phyloP scores from a whole-genome alignment of 768 basidiomycete genomes.

The Infundibulicybe gibba region DNA sequence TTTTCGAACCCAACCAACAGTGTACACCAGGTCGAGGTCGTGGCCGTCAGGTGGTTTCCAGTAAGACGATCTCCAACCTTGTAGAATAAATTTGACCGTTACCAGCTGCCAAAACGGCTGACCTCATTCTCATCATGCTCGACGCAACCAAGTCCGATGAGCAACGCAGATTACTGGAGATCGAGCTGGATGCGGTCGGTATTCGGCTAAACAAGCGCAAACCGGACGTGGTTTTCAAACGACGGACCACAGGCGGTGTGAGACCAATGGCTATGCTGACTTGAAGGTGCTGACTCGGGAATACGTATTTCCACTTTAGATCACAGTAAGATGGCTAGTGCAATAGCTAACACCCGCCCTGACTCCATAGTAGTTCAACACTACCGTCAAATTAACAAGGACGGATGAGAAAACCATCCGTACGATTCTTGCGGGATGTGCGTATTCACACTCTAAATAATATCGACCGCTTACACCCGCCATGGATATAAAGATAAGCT shows the following conservation, averaged over 20 bases:
- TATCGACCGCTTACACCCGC: too few relatives aligned
- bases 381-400: conserved; percentile 89
- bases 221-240: conserved; percentile 96
- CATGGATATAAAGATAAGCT: conserved; percentile 60
- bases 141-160: conserved; percentile 93
- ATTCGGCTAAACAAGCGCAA: conserved; percentile 88
- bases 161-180: conserved; percentile 82
- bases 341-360: too few relatives aligned
- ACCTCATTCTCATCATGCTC: conserved; percentile 90
- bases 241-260: conserved; percentile 88
- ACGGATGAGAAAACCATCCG: conserved; percentile 95
- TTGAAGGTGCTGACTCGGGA: not conserved
- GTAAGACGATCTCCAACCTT: conserved; percentile 28
- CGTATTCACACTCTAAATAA: conserved; percentile 14
- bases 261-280: conserved; percentile 14
- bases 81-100: conserved; percentile 1
- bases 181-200: conserved; percentile 95
- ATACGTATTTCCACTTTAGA: not conserved
- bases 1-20: not conserved
- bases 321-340: not conserved
- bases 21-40: conserved; percentile 65
- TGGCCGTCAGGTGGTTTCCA: conserved; percentile 95
- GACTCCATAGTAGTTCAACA: conserved; percentile 62
- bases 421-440: conserved; percentile 87
- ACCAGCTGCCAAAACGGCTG: conserved; percentile 82